phyloP scores from a whole-genome alignment of 148 eudicot species.

The Bassia scoparia region DNA sequence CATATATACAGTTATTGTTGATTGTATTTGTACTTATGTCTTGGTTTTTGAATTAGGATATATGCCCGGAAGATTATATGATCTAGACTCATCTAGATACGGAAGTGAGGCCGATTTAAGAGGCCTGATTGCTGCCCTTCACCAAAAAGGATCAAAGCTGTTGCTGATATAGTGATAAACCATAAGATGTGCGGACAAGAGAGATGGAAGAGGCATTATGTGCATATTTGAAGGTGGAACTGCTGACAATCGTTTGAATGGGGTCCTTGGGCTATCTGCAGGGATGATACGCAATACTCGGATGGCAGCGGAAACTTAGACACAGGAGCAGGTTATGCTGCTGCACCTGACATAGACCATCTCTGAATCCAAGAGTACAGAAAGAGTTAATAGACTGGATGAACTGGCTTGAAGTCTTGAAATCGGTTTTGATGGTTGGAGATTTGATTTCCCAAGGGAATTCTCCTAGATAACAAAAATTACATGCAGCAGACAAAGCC shows the following conservation, averaged over 20 bases:
- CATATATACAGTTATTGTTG: no score
- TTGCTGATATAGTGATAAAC: constrained; percentile 77
- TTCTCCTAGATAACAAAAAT: constrained; percentile 37
- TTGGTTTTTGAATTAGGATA: constrained; percentile 35
- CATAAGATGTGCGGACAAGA: constrained; percentile 34
- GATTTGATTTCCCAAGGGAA: constrained; percentile 72
- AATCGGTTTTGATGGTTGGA: constrained; percentile 40
- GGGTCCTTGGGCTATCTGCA: constrained; percentile 64
- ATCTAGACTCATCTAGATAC: constrained; percentile 56
- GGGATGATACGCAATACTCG: constrained; percentile 45
- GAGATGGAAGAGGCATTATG: constrained; percentile 63
- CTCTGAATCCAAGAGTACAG: constrained; percentile 57
- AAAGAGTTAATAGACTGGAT: constrained; percentile 64
- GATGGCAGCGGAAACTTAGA: constrained; percentile 64
- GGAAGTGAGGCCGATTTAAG: constrained; percentile 44
- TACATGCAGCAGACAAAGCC: constrained; percentile 39
- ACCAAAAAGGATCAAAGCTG: constrained; percentile 50
- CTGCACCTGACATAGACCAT: constrained; percentile 73
- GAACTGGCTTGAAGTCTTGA: constrained; percentile 68
- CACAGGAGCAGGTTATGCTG: constrained; percentile 38
- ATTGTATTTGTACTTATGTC: no score
- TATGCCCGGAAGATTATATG: constrained; percentile 64
- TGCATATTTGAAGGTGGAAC: constrained; percentile 79
- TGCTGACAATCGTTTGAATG: constrained; percentile 62
- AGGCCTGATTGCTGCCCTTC: constrained; percentile 39